phyloP scores from a whole-genome alignment of 78 protist species.

The Creolimax fragrantissima region DNA sequence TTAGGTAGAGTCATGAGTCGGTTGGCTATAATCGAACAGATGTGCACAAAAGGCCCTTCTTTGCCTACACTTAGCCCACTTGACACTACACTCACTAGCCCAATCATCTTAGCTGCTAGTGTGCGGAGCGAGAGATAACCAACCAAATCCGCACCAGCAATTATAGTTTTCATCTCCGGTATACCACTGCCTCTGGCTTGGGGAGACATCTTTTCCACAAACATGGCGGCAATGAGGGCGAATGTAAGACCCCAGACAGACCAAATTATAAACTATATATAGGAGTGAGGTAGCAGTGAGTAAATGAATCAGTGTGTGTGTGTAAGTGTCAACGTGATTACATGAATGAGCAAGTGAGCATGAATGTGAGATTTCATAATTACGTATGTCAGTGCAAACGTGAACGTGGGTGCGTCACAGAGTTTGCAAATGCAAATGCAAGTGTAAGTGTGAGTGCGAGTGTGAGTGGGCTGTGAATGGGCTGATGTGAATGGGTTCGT shows the following conservation, averaged over 20 bases:
- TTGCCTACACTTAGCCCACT: conserved; percentile 68
- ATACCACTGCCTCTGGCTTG: conserved; percentile 61
- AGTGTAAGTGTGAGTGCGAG: no score
- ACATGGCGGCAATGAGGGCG: not conserved
- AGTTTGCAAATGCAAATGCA: no score
- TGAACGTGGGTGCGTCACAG: no score
- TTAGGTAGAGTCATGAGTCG: not conserved
- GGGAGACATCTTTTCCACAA: not conserved
- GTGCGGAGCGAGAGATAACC: conserved; percentile 6
- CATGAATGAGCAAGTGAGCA: no score
- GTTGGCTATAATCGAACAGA: not conserved
- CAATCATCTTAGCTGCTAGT: conserved; percentile 17
- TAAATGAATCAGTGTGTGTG: no score
- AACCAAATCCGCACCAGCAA: conserved; percentile 43
- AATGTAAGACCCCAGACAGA: not conserved
- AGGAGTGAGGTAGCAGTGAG: no score
- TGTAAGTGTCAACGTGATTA: no score
- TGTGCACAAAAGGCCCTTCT: conserved; percentile 83
- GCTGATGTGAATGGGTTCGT: no score
- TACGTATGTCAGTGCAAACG: no score
- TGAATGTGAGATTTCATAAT: no score
- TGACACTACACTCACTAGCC: not conserved
- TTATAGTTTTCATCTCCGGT: conserved; percentile 72
- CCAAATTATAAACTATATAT: not conserved
- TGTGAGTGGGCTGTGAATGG: no score